These are phyloP conservation scores for Rhododendron mucronatum DNA, from an alignment of 148 eudicot species.

Conservation along the genomic window DNA sequence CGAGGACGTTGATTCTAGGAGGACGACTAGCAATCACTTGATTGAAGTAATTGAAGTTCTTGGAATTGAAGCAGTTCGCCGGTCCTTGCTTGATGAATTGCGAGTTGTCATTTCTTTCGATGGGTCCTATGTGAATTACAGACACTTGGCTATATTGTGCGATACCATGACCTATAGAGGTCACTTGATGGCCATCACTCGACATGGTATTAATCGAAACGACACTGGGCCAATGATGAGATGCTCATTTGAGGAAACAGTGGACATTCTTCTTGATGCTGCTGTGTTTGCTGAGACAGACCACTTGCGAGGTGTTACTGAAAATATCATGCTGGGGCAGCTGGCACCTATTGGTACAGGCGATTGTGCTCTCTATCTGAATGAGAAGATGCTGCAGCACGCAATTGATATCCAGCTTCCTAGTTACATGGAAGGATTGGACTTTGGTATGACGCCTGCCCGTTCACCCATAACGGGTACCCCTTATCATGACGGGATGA, in stretches of 20 bases:
- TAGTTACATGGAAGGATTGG: conserved; percentile 87
- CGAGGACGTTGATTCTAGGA: conserved; percentile 81
- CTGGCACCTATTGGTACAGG: conserved; percentile 99
- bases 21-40: conserved; percentile 96
- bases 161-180: conserved; percentile 99
- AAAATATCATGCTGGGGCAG: conserved; percentile 96
- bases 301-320: conserved; percentile 88
- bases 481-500: conserved; percentile 86
- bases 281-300: conserved; percentile 95
- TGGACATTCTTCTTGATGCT: conserved; percentile 97
- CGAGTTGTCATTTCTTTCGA: conserved; percentile 97
- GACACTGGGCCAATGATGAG: conserved; percentile 98
- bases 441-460: conserved; percentile 89
- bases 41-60: conserved; percentile 96
- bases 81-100: conserved; percentile 85
- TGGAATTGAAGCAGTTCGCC: conserved; percentile 95
- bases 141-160: conserved; percentile 93
- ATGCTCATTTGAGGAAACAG: conserved; percentile 99
- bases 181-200: conserved; percentile 97
- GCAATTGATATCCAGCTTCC: conserved; percentile 94
- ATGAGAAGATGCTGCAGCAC: conserved; percentile 87
- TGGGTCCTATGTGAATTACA: conserved; percentile 93
- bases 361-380: conserved; percentile 71
- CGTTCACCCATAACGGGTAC: conserved; percentile 78
- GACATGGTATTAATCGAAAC: conserved; percentile 93